A percentile compares a stretch with the other conserved stretches of the same genome.
Conservation (phyloP, 163 green algal genomes). For the Volvox carteri region DNA sequence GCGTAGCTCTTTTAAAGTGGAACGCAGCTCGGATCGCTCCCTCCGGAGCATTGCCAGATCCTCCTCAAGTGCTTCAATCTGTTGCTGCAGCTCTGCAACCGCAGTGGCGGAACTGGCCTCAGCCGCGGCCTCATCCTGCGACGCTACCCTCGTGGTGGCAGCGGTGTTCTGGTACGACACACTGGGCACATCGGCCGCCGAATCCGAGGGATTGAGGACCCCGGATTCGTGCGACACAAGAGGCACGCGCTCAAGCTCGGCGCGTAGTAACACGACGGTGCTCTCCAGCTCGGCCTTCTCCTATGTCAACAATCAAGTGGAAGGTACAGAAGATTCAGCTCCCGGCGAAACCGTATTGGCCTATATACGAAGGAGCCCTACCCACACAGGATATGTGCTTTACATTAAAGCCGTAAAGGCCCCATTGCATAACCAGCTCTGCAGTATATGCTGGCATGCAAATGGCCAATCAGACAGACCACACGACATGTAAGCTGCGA, state of each 20-base stretch:
- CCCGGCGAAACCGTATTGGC: too few relatives aligned
- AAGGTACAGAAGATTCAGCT: too few relatives aligned
- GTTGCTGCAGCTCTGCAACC: background rate
- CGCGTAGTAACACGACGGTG: background rate
- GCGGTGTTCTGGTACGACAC: background rate
- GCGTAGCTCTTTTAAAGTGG: background rate
- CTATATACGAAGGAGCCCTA: too few relatives aligned
- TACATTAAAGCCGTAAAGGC: too few relatives aligned
- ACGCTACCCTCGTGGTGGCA: background rate
- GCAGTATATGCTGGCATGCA: too few relatives aligned
- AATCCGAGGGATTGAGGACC: background rate
- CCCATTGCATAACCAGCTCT: too few relatives aligned
- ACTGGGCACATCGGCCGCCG: background rate
- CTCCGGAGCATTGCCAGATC: background rate
- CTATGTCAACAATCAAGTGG: too few relatives aligned
- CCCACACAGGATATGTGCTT: too few relatives aligned
- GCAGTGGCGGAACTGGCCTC: background rate
- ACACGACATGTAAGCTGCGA: too few relatives aligned
- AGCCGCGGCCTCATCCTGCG: background rate
- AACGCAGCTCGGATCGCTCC: conserved; percentile 10
- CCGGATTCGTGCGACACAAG: background rate
- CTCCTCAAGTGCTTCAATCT: conserved; percentile 23
- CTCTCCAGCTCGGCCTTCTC: conserved; percentile 34
- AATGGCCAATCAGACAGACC: too few relatives aligned
- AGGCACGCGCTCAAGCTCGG: conserved; percentile 30